Evolutionary conservation across 2,329 filamentous ascomycete species (phyloP), one percentile per base, ranked within the genome.

Genomic region (Fusarium xyrophilum): DNA sequence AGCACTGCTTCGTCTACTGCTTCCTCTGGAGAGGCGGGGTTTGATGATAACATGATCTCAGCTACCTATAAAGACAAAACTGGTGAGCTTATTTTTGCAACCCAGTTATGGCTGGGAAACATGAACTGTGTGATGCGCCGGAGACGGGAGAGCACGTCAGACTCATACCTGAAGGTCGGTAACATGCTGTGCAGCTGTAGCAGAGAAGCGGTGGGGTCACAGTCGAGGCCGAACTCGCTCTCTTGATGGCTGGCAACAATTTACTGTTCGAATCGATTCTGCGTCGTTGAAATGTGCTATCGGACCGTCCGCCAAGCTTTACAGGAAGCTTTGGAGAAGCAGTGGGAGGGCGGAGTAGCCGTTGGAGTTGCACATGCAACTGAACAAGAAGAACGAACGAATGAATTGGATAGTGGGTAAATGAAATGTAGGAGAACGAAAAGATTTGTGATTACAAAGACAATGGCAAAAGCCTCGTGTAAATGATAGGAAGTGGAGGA

Each of bases 41-140:
- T 73, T 68, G 69, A 54, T 69, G 73, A 75, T 71, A 72, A 70
- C 73, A 75, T 75, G 69, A 53, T 70, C 55, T 67, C 64, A 65
- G 57, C 68, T 74, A 69, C 57, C 72, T 72, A 55, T 35, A 51
- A 46, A 43, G 42, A 39, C 47, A 58, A 52, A 40, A 30, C 42
- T 56, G 38, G 55, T 74, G 58, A 74, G 69, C 55, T 53, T 62
- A 55, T 57, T 51, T 46, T 58, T 38, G 17, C 46, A 36, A 50
- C 21, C 51, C 57, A 32, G 33, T 23, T 32, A 30, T 32, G 27
- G 38, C 14, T 42, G 48, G 60, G 32, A 40, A 57, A 13, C 33
- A 62, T 27, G 39, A 25, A 25, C 39, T 52, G 52, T 51, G 46
- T 27, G 42, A 60, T 53, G 43, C 35, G 33, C 32, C 15, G n/a